Evolutionary conservation across 2,329 filamentous ascomycete genomes (phyloP), one percentile per base, ranked within the genome.

Genomic region (Alternaria longipes): DNA sequence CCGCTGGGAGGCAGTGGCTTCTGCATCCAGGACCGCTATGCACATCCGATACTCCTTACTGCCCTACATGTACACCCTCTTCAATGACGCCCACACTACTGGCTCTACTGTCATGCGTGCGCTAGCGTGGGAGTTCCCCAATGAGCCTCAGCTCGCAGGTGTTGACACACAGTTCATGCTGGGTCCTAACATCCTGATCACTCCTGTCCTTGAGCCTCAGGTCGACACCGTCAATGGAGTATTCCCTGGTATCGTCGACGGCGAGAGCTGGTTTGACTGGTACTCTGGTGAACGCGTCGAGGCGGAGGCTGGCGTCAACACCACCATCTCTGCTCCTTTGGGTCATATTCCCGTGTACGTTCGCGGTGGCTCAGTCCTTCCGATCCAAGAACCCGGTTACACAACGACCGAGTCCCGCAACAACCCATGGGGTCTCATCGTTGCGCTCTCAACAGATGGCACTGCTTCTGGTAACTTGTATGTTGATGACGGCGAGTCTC

Each of bases 251-350:
- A 76, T 88, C 2, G 83, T 83, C 2, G 77, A 84, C 1, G 88
- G 82, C 24, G 85, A 87, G 41, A 76, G 87, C 2, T 94, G 90
- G 89, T 94, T 93, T 70, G 91, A 94, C 74, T 94, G 90, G 90
- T 93, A 93, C 76, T 90, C 85, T n/a, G 86, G 88, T 52, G 83
- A 82, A 0, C 82, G 82, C 0, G 81, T 92, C 3, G 71, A 81
- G 16, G 84, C 82, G 0, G 62, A 80, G 26, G 78, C 84, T 2
- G 85, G 85, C 9, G 80, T 84, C 57, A 90, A 90, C 71, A 84
- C 83, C 12, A 88, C 86, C 4, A 86, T 90, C 60, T 73, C 82
- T 20, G 88, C 88, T 4, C 88, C 88, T 1, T 77, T 90, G 3
- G 85, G 86, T 12, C 87, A 93, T 68, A 93, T 94, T 40, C 90